phyloP scores from a whole-genome alignment of 345 rosid species.

The Lumnitzera littorea region DNA sequence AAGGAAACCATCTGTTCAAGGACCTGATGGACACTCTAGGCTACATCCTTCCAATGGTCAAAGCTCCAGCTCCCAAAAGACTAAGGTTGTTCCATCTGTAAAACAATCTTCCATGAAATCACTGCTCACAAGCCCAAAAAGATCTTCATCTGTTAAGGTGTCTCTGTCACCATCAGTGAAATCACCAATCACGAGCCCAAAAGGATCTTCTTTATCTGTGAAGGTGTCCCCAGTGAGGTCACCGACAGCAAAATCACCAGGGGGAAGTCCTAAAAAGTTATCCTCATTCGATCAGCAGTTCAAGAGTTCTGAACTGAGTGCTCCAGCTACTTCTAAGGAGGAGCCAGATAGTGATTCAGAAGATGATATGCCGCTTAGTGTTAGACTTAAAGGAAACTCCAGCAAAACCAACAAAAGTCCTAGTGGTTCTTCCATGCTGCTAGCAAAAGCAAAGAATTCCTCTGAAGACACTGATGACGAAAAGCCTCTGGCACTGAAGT shows the following conservation, averaged over 20 bases:
- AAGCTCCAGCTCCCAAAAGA: constrained; percentile 37
- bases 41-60: constrained; percentile 43
- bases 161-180: constrained; percentile 15
- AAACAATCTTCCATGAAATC: constrained; percentile 40
- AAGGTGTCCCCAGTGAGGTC: background rate
- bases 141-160: constrained; percentile 40
- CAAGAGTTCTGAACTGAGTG: constrained; percentile 31
- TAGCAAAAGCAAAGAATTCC: background rate
- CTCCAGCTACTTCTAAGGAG: constrained; percentile 32
- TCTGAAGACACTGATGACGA: constrained; percentile 77
- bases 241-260: background rate
- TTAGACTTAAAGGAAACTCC: constrained; percentile 41
- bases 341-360: constrained; percentile 55
- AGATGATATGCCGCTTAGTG: constrained; percentile 61
- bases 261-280: constrained; percentile 8
- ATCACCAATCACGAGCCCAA: constrained; percentile 18
- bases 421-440: constrained; percentile 15
- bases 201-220: constrained; percentile 23
- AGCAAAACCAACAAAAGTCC: constrained; percentile 31
- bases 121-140: constrained; percentile 38
- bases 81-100: constrained; percentile 41
- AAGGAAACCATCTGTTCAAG: constrained; percentile 30
- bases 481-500: constrained; percentile 48
- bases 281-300: constrained; percentile 26
- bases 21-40: constrained; percentile 11